Evolutionary conservation across 208 protist genomes (phyloP), one percentile per base, ranked within the genome.

Genomic region (Paratrypanosoma confusum): DNA sequence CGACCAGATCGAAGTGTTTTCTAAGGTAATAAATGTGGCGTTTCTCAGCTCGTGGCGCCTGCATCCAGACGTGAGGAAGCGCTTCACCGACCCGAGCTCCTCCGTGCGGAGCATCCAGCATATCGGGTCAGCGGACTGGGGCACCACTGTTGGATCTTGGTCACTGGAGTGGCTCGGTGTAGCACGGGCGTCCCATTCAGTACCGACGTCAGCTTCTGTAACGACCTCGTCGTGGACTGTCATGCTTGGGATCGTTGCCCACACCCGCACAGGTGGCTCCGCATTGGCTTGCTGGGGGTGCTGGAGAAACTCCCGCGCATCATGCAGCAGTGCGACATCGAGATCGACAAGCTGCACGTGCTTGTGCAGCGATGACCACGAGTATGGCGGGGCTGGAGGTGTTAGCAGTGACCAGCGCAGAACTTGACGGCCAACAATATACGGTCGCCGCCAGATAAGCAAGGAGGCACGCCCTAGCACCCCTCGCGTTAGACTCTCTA

Each of bases 401-500:
- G 46, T 17, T 36, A 10, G 13, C 36, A 39, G 47, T 14, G 49
- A 35, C 49, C 42, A 50, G 14, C 22, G 24, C 5, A 36, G 33
- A 8, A 38, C 0, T 10, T n/a, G 11, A 33, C 5, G 32, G 8
- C 28, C 39, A 4, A 14, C 4, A 27, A 36, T 34, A 13, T 48
- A 53, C 16, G 57, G 46, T 14, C n/a, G 29, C 27, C 57, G 38
- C 38, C 49, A 55, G 5, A 40, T 37, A 5, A 33, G 35, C 36
- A 23, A 39, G 14, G 20, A 31, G 20, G 29, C 59, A 27, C 57
- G 59, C 7, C 39, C 46, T 26, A 79, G 40, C 14, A 73, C 20
- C 24, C 70, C 70, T 11, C 57, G 51, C 40, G 57, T 59, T 31
- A 33, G 17, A 13, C 58, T 13, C 22, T 79, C 70, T 4, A 67